Conservation (phyloP, 148 eudicot genomes). For the Simmondsia chinensis region DNA sequence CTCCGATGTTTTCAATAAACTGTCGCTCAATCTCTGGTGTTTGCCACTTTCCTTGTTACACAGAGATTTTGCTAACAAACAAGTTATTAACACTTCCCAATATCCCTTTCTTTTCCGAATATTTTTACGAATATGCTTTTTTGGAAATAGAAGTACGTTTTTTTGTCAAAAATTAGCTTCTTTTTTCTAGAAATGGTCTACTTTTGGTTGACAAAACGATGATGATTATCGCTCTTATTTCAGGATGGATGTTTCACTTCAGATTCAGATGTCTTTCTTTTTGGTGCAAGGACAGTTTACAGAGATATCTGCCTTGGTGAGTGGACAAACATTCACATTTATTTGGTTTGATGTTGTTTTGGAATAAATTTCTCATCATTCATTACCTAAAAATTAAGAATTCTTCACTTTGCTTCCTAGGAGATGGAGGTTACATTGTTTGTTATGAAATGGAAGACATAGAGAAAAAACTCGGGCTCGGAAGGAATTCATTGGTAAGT, state of each 20-base stretch:
- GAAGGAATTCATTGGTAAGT: conserved; percentile 78
- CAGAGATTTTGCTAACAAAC: no score
- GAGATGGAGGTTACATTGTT: conserved; percentile 80
- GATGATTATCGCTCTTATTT: conserved; percentile 6
- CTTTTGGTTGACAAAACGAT: background rate
- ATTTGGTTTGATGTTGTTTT: no score
- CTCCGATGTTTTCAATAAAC: no score
- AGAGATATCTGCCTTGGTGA: conserved; percentile 97
- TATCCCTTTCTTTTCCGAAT: background rate
- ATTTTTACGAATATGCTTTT: no score
- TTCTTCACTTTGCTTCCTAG: conserved; percentile 19
- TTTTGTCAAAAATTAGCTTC: no score
- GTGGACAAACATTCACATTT: conserved; percentile 4
- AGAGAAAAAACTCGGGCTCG: conserved; percentile 80
- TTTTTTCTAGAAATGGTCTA: no score
- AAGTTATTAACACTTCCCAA: no score
- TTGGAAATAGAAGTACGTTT: no score
- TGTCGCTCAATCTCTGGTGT: no score
- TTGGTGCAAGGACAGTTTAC: conserved; percentile 98
- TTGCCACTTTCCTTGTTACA: no score
- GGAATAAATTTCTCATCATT: no score
- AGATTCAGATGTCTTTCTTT: conserved; percentile 88
- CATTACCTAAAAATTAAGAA: conserved; percentile 2
- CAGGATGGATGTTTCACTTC: conserved; percentile 98
- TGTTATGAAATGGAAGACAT: conserved; percentile 94